Percentiles rank a stretch among this genome's conserved stretches.
Evolutionary conservation across 169 alveolate species (phyloP).

Genomic region (Pseudocohnilembus persalinus): DNA sequence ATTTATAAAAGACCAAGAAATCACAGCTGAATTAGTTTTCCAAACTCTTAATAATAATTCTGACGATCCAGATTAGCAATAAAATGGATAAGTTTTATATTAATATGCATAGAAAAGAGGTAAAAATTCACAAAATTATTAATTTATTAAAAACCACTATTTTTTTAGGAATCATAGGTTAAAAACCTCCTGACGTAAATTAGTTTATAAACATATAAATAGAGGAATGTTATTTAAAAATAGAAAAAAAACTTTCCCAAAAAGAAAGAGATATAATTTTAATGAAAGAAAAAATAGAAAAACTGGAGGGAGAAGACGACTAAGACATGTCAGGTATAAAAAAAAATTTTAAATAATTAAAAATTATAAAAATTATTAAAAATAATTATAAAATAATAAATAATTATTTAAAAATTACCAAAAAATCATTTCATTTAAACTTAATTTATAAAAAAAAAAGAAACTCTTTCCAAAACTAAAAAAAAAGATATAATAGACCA

Average conservation of each 20-base stretch:
- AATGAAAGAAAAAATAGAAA: conserved; percentile 41
- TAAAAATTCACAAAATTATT: too few species aligned
- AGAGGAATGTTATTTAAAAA: conserved; percentile 16
- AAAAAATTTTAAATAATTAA: too few species aligned
- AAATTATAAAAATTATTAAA: too few species aligned
- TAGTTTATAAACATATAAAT: conserved; percentile 27
- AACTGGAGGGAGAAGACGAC: conserved; percentile 42
- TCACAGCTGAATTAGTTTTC: conserved; percentile 37
- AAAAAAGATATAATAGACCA: not conserved
- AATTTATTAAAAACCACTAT: too few species aligned
- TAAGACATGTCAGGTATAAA: not conserved
- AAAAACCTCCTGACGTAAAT: conserved; percentile 29
- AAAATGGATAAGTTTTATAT: conserved; percentile 19
- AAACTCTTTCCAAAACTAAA: not conserved
- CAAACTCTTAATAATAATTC: not conserved
- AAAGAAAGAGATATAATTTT: conserved; percentile 27
- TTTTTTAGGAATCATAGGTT: conserved; percentile 19
- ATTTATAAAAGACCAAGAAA: conserved; percentile 25
- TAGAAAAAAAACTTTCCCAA: conserved; percentile 20
- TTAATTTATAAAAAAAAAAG: too few species aligned
- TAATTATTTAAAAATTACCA: too few species aligned
- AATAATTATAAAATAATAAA: too few species aligned
- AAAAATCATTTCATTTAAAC: not conserved
- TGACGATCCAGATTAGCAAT: conserved; percentile 11
- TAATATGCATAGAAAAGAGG: conserved; percentile 21